Percentiles rank a stretch among this genome's conserved stretches.
Conservation (phyloP, 495 filamentous ascomycete genomes). For the Pseudomonodictys pantanalensis region DNA sequence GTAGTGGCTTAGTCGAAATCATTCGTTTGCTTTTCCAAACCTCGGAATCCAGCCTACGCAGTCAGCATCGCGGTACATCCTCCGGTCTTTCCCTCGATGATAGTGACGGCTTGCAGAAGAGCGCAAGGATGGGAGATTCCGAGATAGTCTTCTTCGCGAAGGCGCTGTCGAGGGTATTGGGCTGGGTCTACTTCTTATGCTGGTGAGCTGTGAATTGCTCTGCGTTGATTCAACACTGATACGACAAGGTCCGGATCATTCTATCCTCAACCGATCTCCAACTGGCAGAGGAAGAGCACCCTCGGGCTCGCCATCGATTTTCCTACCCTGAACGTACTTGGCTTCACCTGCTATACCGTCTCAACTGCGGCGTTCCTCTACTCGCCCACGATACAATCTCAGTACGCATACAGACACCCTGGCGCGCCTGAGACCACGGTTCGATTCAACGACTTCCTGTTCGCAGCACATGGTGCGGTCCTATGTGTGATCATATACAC, state of each 20-base stretch:
- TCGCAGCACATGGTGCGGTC: conserved; percentile 73
- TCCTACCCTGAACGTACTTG: conserved; percentile 75
- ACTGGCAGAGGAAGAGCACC: conserved; percentile 70
- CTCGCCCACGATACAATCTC: conserved; percentile 68
- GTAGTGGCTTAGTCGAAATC: neutral
- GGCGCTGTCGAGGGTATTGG: conserved; percentile 26
- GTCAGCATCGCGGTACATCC: neutral
- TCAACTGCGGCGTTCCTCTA: conserved; percentile 73
- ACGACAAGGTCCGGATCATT: conserved; percentile 73
- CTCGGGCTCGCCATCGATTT: conserved; percentile 83
- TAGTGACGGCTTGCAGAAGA: too few relatives aligned
- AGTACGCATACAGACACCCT: conserved; percentile 83
- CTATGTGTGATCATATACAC: conserved; percentile 64
- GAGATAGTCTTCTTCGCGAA: conserved; percentile 25
- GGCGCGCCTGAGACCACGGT: conserved; percentile 73
- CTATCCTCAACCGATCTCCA: conserved; percentile 83
- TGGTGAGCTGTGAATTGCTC: conserved; percentile 24
- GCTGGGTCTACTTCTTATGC: conserved; percentile 39
- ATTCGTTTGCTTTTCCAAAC: too few relatives aligned
- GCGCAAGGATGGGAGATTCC: neutral
- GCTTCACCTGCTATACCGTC: conserved; percentile 74
- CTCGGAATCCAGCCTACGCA: too few relatives aligned
- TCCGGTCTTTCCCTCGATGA: too few relatives aligned
- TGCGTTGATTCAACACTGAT: conserved; percentile 36
- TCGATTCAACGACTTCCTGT: conserved; percentile 83